Evolutionary conservation across 306 rosid species (phyloP).

Genomic region (Vigna trinervia): DNA sequence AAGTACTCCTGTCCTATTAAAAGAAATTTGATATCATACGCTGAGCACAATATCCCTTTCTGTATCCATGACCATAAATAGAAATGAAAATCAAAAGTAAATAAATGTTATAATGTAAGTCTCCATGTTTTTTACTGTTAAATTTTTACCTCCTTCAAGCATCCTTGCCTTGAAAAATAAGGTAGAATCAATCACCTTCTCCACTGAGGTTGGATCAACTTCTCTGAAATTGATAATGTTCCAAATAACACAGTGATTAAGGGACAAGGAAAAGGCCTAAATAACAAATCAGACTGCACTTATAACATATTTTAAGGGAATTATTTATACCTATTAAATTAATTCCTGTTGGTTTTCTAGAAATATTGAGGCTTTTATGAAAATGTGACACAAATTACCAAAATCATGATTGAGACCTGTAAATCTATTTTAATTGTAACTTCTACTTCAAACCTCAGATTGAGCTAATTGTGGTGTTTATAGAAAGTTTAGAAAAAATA

Average conservation of each 20-base stretch:
- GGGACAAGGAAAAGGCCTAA: neutral
- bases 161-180: slow-evolving; percentile 34
- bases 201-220: slow-evolving; percentile 64
- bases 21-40: slow-evolving; percentile 35
- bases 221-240: slow-evolving; percentile 52
- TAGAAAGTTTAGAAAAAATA: neutral
- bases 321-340: neutral
- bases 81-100: slow-evolving; percentile 22
- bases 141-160: slow-evolving; percentile 44
- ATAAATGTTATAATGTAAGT: slow-evolving; percentile 22
- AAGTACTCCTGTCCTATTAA: slow-evolving; percentile 32
- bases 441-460: neutral
- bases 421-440: neutral
- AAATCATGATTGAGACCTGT: neutral
- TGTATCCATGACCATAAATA: slow-evolving; percentile 35
- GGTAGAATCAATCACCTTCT: slow-evolving; percentile 62
- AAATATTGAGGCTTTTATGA: neutral
- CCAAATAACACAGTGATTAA: slow-evolving; percentile 21
- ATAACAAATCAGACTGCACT: slow-evolving; percentile 28
- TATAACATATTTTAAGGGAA: neutral
- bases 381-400: neutral
- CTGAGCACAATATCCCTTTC: slow-evolving; percentile 38
- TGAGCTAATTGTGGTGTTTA: neutral
- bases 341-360: neutral
- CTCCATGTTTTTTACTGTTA: slow-evolving; percentile 23